These are phyloP conservation scores for Pyricularia sp. DNA, from an alignment of 2,329 filamentous ascomycete genomes.

Conservation along the genomic window DNA sequence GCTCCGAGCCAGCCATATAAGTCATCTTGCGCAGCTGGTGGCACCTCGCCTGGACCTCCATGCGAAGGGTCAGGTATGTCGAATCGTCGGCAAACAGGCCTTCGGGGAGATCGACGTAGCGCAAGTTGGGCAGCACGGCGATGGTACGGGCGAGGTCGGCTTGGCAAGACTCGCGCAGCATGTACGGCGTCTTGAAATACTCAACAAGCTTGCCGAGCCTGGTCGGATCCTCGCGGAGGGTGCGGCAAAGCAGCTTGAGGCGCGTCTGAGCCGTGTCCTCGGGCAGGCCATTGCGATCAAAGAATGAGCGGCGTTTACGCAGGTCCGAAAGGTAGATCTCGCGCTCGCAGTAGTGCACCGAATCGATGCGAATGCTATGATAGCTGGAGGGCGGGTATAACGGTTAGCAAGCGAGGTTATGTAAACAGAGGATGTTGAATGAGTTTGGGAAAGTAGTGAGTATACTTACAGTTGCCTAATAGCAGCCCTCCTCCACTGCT, in stretches of 20 bases:
- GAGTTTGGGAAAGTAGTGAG: neutral
- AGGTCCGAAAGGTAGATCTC: conserved; percentile 73
- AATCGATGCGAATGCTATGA: conserved; percentile 82
- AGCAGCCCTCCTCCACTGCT: conserved; percentile 55
- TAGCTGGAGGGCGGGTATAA: conserved; percentile 45
- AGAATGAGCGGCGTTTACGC: conserved; percentile 64
- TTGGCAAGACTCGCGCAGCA: conserved; percentile 83
- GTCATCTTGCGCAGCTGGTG: conserved; percentile 82
- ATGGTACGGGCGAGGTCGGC: conserved; percentile 78
- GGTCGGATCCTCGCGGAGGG: conserved; percentile 67
- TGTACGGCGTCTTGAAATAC: conserved; percentile 85
- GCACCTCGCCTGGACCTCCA: conserved; percentile 78
- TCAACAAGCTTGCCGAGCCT: conserved; percentile 60
- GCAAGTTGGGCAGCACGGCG: conserved; percentile 73
- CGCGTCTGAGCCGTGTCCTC: conserved; percentile 71
- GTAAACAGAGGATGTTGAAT: neutral
- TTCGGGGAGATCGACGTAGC: conserved; percentile 84
- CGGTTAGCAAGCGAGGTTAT: conserved; percentile 5
- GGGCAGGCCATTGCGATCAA: conserved; percentile 68
- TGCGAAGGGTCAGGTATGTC: conserved; percentile 63
- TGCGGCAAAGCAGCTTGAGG: conserved; percentile 69
- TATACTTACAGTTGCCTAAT: conserved; percentile 50
- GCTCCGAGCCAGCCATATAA: conserved; percentile 70
- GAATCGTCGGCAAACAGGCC: conserved; percentile 78
- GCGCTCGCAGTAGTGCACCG: conserved; percentile 87